Conservation (phyloP, 306 rosid genomes). For the Casuarina equisetifolia region DNA sequence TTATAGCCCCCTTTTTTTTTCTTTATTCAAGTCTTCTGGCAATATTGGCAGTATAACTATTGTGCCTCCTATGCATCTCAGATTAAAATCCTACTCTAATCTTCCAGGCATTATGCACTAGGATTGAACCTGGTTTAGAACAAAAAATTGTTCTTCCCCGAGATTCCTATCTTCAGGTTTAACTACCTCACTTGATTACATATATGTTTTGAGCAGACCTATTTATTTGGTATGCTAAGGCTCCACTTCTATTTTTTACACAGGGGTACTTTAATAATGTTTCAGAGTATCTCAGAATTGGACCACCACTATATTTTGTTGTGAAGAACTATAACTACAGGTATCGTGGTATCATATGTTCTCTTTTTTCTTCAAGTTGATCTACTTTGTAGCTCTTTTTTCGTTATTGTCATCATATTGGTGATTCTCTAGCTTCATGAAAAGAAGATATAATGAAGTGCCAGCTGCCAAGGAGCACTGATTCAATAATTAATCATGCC, state of each 20-base stretch:
- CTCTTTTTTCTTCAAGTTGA: conserved; percentile 11
- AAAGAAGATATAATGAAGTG: neutral
- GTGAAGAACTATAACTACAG: conserved; percentile 95
- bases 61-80: conserved; percentile 16
- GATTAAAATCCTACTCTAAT: conserved; percentile 20
- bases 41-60: conserved; percentile 23
- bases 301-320: conserved; percentile 93
- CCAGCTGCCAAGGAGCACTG: neutral
- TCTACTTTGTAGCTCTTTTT: conserved; percentile 1
- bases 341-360: conserved; percentile 37
- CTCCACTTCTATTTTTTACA: conserved; percentile 41
- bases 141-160: conserved; percentile 93
- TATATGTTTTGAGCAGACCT: neutral
- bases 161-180: conserved; percentile 96
- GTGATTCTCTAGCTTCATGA: neutral
- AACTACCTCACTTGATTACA: conserved; percentile 23
- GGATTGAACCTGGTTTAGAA: conserved; percentile 96
- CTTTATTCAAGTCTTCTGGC: neutral
- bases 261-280: conserved; percentile 95
- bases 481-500: neutral
- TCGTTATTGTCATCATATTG: neutral
- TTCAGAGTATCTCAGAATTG: conserved; percentile 87
- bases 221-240: conserved; percentile 25
- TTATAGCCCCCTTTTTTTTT: conserved; percentile 9
- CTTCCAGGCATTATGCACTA: conserved; percentile 77